Evolutionary conservation across 768 basidiomycete species (phyloP), one percentile per base, ranked within the genome.

Genomic region (Tylopilus sp.): DNA sequence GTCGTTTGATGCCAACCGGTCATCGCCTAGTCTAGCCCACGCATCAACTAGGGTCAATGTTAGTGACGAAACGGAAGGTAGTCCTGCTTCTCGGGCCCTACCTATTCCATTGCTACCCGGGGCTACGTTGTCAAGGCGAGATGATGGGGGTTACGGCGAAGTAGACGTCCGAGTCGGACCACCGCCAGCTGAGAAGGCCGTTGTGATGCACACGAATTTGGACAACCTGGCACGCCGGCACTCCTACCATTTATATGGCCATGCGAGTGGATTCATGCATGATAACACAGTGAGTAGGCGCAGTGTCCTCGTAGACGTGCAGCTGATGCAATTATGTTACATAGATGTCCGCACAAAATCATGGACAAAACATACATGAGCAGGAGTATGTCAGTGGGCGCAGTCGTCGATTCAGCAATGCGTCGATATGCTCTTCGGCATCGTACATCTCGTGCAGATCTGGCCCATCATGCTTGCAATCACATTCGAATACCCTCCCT

Each of bases 381-480:
- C 9, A 41, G 13, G 51, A 54, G 10, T 22, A 17, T 6, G 21
- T 6, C 35, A 6, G 31, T 31, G 13, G 42, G 20, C 53, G 44
- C 17, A 30, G 20, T 13, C 63, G 62, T 33, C 59, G 59, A 38
- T 50, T 52, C 30, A 63, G 61, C 39, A 48, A 64, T 39, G 56
- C 53, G 8, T 63, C 61, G n/a, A 51, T 51, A 17, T 50, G 28
- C 35, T 53, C 59, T 12, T 53, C 58, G 2, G 30, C 20, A 3
- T 64, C 61, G 15, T 64, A 64, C 11, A 13, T 21, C 7, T 63
- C 61, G n/a, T 64, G 62, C 21, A 40, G 28, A 22, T 63, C 59
- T n/a, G 56, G 55, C 5, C 59, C 62, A n/a, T 55, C 49, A 18
- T 53, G 50, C n/a, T 62, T 56, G 15, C 52, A 55, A 2, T 63